phyloP scores from a whole-genome alignment of 129 eudicot species.

The Solidago caesia region DNA sequence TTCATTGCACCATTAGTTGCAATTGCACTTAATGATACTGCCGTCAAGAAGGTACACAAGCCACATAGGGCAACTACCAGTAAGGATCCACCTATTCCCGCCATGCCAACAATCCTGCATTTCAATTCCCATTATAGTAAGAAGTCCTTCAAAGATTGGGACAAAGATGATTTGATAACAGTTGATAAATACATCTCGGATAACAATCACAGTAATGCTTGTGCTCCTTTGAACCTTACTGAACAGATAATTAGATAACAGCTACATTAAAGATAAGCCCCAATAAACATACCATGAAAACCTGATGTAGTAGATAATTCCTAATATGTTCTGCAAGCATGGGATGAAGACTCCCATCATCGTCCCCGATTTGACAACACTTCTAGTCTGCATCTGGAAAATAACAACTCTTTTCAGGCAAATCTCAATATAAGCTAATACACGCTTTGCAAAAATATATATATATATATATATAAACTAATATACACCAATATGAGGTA shows the following conservation, averaged over 20 bases:
- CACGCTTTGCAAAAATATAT: too few relatives aligned
- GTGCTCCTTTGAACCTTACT: constrained; percentile 23
- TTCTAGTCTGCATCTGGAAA: constrained; percentile 45
- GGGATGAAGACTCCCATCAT: constrained; percentile 98
- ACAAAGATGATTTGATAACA: background rate
- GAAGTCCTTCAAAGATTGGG: constrained; percentile 11
- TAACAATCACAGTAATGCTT: constrained; percentile 4
- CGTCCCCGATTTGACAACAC: constrained; percentile 72
- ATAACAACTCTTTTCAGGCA: constrained; percentile 13
- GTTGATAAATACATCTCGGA: background rate
- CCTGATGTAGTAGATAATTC: constrained; percentile 90
- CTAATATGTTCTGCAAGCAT: constrained; percentile 92
- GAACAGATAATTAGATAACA: constrained; percentile 2
- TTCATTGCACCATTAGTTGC: constrained; percentile 99
- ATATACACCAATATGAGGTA: background rate
- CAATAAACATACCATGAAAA: constrained; percentile 73
- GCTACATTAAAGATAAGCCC: constrained; percentile 7
- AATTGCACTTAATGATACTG: constrained; percentile 92
- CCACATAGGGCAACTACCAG: constrained; percentile 87
- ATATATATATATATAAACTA: background rate
- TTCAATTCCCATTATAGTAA: constrained; percentile 25
- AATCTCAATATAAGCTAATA: background rate
- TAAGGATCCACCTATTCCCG: constrained; percentile 87
- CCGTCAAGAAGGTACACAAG: constrained; percentile 87
- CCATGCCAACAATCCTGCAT: constrained; percentile 99